Evolutionary conservation across 2,329 filamentous ascomycete genomes (phyloP).

Genomic region (Aspergillus puulaauensis): DNA sequence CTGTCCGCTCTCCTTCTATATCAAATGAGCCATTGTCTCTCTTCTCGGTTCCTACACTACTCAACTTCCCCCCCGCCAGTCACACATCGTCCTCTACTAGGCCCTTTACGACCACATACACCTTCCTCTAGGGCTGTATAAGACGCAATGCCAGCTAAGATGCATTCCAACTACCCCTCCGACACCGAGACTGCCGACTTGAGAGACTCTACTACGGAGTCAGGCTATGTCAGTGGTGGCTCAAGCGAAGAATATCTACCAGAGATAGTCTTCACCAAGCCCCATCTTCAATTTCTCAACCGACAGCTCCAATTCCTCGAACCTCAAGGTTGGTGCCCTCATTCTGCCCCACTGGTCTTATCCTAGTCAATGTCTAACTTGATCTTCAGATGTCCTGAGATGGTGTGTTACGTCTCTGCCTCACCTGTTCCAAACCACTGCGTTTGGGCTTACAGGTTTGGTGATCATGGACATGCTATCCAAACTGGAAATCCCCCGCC

Average conservation of each 20-base stretch:
- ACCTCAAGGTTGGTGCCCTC: constrained; percentile 60
- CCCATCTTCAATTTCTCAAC: constrained; percentile 89
- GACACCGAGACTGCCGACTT: constrained; percentile 35
- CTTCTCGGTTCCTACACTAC: constrained; percentile 16
- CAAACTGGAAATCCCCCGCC: constrained; percentile 49
- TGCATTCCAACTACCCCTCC: constrained; percentile 36
- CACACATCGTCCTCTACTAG: neutral
- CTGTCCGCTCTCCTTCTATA: constrained; percentile 27
- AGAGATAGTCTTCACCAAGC: constrained; percentile 79
- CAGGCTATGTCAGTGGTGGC: constrained; percentile 69
- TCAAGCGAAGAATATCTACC: constrained; percentile 66
- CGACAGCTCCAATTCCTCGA: constrained; percentile 81
- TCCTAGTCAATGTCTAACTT: constrained; percentile 14
- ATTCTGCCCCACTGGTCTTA: constrained; percentile 8
- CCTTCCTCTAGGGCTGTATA: constrained; percentile 2
- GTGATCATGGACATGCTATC: constrained; percentile 73
- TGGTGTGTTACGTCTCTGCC: constrained; percentile 92
- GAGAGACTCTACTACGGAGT: constrained; percentile 80
- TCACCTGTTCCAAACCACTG: constrained; percentile 82
- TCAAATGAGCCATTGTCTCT: constrained; percentile 23
- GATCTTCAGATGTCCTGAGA: constrained; percentile 69
- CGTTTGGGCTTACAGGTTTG: constrained; percentile 77
- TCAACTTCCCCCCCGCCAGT: constrained; percentile 7
- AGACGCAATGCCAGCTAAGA: constrained; percentile 40
- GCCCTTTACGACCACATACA: neutral